A percentile compares a stretch with the other conserved stretches of the same genome.
phyloP scores from a whole-genome alignment of 225 moss, liverwort and hornwort species.

The Climacium dendroides region DNA sequence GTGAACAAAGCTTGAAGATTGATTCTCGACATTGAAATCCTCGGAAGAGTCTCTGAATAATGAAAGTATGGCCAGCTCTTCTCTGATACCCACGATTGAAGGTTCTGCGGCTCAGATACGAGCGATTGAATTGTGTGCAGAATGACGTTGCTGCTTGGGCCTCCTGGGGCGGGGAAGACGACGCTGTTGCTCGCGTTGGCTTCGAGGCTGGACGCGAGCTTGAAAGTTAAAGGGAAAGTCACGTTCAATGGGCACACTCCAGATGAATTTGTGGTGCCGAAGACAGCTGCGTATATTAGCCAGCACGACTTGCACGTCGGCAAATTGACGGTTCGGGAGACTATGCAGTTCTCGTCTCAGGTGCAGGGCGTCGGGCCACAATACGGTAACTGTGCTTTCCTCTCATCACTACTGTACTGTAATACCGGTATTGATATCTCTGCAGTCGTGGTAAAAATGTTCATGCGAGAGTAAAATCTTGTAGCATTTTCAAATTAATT shows the following conservation, averaged over 20 bases:
- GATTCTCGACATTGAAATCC: not conserved
- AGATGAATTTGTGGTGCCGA: conserved; percentile 24
- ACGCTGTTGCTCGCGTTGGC: conserved; percentile 41
- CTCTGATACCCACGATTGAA: not conserved
- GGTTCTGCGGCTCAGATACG: not conserved
- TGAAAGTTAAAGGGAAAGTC: conserved; percentile 31
- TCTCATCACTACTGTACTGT: not conserved
- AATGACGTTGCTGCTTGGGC: conserved; percentile 48
- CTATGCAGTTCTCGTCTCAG: conserved; percentile 19
- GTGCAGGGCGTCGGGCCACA: conserved; percentile 39
- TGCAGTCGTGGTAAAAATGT: not conserved
- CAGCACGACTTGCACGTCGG: conserved; percentile 44
- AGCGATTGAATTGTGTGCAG: not conserved
- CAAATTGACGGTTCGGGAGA: conserved; percentile 48
- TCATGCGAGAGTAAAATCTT: not conserved
- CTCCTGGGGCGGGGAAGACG: conserved; percentile 46
- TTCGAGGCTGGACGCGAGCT: conserved; percentile 14
- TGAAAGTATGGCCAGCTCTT: not conserved
- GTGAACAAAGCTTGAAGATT: not conserved
- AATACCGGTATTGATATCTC: not conserved
- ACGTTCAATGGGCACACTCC: conserved; percentile 35
- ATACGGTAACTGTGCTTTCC: conserved; percentile 6
- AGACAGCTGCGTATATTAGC: conserved; percentile 37
- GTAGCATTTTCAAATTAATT: not conserved
- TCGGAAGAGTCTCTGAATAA: not conserved